Base-by-base conservation (phyloP, 495 filamentous ascomycete genomes). In the Hyphodiscus hymeniophilus region DNA sequence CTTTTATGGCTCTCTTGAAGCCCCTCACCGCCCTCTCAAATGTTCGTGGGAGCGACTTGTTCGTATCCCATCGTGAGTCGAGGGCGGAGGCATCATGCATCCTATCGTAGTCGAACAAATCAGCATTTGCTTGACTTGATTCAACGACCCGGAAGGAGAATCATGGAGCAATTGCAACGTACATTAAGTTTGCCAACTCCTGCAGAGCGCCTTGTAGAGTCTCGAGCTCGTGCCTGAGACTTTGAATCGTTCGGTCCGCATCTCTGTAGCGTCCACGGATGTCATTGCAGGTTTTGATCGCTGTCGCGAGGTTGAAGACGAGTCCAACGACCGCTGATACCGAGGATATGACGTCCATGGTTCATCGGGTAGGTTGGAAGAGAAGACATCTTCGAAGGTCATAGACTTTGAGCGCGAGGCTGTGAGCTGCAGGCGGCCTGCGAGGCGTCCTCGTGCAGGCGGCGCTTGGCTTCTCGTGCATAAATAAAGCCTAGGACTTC, bases 181-280 rank as follows among this genome's bases (percentile, higher is more conserved):
- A n/a, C n/a, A 55, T 51, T 20, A 42, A 44, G n/a, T 47, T 44
- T 3, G 43, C 20, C 5, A 64, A 22, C 24, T 42, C n/a, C 12
- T 43, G 26, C 28, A 50, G 30, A 15, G 47, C 47, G 18, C 38
- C 47, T 20, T 50, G 28, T 18, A 50, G 17, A 8, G 38, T 50
- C n/a, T 50, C 47, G 10, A 43, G 24, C 26, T 33, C 38, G 4
- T 31, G 16, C 16, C 18, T 50, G 7, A 50, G 15, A 17, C 31
- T 42, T 5, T 36, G n/a, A 12, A 50, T 36, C 8, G 47, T 42
- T 12, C 17, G 5, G 1, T 32, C 30, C 3, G 39, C 30, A 36
- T 42, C 39, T 6, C 42, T 33, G 20, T 42, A 50, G 1, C 47
- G 38, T 15, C 28, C 38, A 1, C 20, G 1, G 18, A 50, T 18